Evolutionary conservation across 495 filamentous ascomycete species (phyloP), one percentile per base, ranked within the genome.

Genomic region (Podospora sp.): DNA sequence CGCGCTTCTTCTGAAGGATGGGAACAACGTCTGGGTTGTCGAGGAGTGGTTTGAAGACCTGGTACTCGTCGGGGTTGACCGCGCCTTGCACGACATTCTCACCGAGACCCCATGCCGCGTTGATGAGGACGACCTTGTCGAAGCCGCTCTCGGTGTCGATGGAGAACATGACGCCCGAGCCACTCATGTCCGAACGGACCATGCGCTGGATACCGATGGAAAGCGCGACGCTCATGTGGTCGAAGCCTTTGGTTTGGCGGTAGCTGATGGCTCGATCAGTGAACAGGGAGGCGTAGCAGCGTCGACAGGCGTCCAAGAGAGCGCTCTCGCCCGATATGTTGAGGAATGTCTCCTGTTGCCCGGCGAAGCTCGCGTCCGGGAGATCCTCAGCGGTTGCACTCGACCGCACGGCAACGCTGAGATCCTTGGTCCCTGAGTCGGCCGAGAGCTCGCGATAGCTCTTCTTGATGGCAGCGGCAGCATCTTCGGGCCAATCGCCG

Each of bases 371-470:
- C 18, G 75, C 78, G 60, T 76, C 76, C 6, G 77, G 76, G 35
- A 79, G 69, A 40, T 79, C 77, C 68, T 79, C 76, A 25, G 76
- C 77, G 33, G 77, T 78, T 20, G 75, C 77, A 52, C 76, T 78
- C 24, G 76, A 79, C 5, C 77, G 76, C 25, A 79, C 77, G 14
- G 77, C 77, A 24, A 79, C 76, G 29, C 67, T 66, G 67, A 73
- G 68, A 66, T 71, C 46, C 27, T 68, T 25, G 24, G 65, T 55
- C 11, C 63, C 65, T 1, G 53, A 18, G 46, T 58, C 59, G 14
- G 22, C 46, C 12, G 66, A 69, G 7, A 73, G 71, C 25, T 67
- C 22, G 14, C 36, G 65, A 35, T 73, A 73, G 24, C 57, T 60
- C 12, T 24, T 60, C n/a, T 26, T 69, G 61, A 73, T 73, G 9